Base-by-base conservation (phyloP, 2,329 filamentous ascomycete species). In the Hypoxylon sp. region DNA sequence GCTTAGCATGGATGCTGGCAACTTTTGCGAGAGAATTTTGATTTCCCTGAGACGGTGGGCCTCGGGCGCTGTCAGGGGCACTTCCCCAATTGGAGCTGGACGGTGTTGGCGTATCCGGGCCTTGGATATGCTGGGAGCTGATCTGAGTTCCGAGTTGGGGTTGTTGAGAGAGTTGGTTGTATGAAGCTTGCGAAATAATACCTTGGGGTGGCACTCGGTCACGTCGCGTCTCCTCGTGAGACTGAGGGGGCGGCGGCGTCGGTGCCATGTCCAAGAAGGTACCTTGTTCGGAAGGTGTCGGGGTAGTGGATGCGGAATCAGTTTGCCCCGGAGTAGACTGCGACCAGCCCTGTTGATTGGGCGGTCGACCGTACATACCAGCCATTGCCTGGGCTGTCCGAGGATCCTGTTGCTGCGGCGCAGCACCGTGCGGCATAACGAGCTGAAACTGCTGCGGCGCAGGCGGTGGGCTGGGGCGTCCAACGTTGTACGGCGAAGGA, bases 401-500 rank as follows among this genome's bases (percentile, higher is more conserved):
- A 42, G 65, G 66, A 52, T 69, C 64, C 67, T 59, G 67, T 51
- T 64, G 67, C 17, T 60, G 62, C 10, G 52, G 58, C 11, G 59
- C 65, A 11, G 35, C 46, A 2, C 62, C 59, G 15, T 51, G 58
- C 15, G 48, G 60, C 45, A 53, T 11, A 8, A 58, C 37, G 10
- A 55, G 11, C 20, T 65, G 67, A 45, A 64, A 64, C 38, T 65
- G 67, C 21, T 56, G 63, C 31, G 62, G 59, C 3, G 60, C 35
- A 4, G 59, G 53, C 3, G 59, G 58, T 8, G 55, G 56, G 20
- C 55, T 58, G 18, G 60, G 58, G 3, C 58, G 66, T 10, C 70
- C 66, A 8, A 69, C 50, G 11, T 71, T 64, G 27, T 73, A 72
- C 13, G 71, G 69, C 9, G 69, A 72, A 24, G 62, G 57, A 21